Evolutionary conservation across 805 yeast genomes (phyloP).

Genomic region (Cyberlindnera suaveolens): DNA sequence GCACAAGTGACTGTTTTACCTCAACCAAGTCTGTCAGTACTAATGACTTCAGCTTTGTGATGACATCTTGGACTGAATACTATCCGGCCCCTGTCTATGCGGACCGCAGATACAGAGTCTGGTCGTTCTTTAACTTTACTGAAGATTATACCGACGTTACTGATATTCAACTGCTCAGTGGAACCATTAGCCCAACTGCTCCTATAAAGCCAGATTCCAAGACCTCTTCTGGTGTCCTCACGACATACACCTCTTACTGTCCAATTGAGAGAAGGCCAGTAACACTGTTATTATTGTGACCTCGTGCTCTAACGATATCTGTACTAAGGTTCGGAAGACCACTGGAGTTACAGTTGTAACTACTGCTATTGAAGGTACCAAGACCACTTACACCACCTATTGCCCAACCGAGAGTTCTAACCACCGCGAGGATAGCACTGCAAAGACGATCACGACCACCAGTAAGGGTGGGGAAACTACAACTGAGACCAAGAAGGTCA

Average conservation of each 20-base stretch:
- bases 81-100: neutral
- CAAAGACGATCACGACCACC: slow-evolving; percentile 66
- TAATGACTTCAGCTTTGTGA: slow-evolving; percentile 1
- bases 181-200: neutral
- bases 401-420: too few relatives aligned
- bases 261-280: slow-evolving; percentile 1
- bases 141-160: slow-evolving; percentile 12
- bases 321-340: slow-evolving; percentile 22
- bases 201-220: slow-evolving; percentile 6
- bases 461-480: slow-evolving; percentile 1
- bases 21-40: neutral
- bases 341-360: slow-evolving; percentile 22
- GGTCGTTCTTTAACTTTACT: slow-evolving; percentile 14
- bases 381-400: too few relatives aligned
- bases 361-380: slow-evolving; percentile 3
- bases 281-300: slow-evolving; percentile 12
- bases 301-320: slow-evolving; percentile 13
- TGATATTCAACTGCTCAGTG: slow-evolving; percentile 12
- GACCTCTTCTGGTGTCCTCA: slow-evolving; percentile 19
- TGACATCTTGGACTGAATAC: slow-evolving; percentile 8
- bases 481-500: neutral
- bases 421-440: slow-evolving; percentile 30
- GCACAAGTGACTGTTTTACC: slow-evolving; percentile 8
- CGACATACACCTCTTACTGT: neutral
- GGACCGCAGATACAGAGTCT: slow-evolving; percentile 3